A percentile compares a stretch with the other conserved stretches of the same genome.
phyloP scores from a whole-genome alignment of 2,329 filamentous ascomycete species.

The Aaosphaeria pasadenensis region DNA sequence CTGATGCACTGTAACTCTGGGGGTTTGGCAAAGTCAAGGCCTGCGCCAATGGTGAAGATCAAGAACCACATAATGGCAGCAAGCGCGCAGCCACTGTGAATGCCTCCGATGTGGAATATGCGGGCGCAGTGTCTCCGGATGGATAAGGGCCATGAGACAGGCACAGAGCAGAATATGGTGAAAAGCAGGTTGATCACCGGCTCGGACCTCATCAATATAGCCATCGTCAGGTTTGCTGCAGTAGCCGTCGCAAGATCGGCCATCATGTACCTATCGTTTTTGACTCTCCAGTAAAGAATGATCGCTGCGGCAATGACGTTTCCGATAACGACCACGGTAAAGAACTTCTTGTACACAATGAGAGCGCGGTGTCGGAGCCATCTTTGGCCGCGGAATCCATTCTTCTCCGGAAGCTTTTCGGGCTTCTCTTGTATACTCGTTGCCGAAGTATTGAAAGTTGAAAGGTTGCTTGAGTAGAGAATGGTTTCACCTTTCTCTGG shows the following conservation, averaged over 20 bases:
- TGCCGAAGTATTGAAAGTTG: conserved; percentile 10
- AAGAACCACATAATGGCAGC: conserved; percentile 43
- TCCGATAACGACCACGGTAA: conserved; percentile 23
- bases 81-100: conserved; percentile 36
- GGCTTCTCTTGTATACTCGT: conserved; percentile 13
- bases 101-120: conserved; percentile 36
- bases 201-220: conserved; percentile 35
- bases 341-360: conserved; percentile 31
- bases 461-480: conserved; percentile 7
- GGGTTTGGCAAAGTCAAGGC: conserved; percentile 28
- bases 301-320: conserved; percentile 26
- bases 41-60: conserved; percentile 39
- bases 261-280: conserved; percentile 17
- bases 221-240: conserved; percentile 34
- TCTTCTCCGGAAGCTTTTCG: conserved; percentile 19
- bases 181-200: conserved; percentile 37
- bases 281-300: conserved; percentile 20
- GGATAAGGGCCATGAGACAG: conserved; percentile 24
- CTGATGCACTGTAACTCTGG: conserved; percentile 13
- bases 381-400: conserved; percentile 21
- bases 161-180: conserved; percentile 31
- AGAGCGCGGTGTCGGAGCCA: conserved; percentile 32
- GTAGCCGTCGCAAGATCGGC: conserved; percentile 33
- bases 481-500: conserved; percentile 6
- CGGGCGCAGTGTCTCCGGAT: conserved; percentile 32